phyloP scores from a whole-genome alignment of 2,329 filamentous ascomycete genomes.

The Microdochium trichocladiopsis region DNA sequence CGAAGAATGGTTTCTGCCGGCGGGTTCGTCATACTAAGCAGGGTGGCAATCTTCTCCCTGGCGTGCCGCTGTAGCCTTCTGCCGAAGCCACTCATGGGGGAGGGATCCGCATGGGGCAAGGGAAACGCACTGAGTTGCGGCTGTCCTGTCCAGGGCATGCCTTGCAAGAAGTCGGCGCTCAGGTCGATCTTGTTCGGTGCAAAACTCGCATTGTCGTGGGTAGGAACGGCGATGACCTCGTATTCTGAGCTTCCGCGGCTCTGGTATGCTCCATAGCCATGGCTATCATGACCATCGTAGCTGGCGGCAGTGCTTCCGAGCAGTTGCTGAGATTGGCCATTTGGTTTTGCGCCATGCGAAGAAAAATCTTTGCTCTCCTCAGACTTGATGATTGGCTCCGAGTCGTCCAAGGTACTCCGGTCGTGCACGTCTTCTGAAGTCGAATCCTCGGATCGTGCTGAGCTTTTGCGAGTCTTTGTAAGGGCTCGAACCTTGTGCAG shows the following conservation, averaged over 20 bases:
- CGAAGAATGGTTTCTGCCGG: conserved; percentile 40
- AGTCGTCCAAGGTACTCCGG: background rate
- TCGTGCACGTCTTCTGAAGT: conserved; percentile 7
- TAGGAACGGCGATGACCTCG: conserved; percentile 44
- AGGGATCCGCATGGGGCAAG: conserved; percentile 47
- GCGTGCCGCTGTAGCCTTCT: conserved; percentile 62
- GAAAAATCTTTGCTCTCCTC: background rate
- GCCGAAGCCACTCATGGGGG: conserved; percentile 61
- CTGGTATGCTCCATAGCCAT: background rate
- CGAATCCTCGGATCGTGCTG: conserved; percentile 15
- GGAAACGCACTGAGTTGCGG: conserved; percentile 24
- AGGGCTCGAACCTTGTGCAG: conserved; percentile 54
- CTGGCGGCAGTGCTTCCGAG: background rate
- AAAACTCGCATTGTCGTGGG: conserved; percentile 46
- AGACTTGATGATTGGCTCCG: background rate
- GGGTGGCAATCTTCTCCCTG: conserved; percentile 52
- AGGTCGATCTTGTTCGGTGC: conserved; percentile 27
- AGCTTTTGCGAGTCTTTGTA: conserved; percentile 35
- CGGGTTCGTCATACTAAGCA: conserved; percentile 45
- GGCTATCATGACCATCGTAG: conserved; percentile 1
- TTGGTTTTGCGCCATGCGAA: background rate
- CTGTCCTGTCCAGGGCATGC: conserved; percentile 12
- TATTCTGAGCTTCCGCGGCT: conserved; percentile 20
- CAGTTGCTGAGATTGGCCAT: background rate
- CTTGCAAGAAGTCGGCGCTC: conserved; percentile 11